Conservation (phyloP, 352 stramenopile genomes). For the Aphanomyces euteiches region DNA sequence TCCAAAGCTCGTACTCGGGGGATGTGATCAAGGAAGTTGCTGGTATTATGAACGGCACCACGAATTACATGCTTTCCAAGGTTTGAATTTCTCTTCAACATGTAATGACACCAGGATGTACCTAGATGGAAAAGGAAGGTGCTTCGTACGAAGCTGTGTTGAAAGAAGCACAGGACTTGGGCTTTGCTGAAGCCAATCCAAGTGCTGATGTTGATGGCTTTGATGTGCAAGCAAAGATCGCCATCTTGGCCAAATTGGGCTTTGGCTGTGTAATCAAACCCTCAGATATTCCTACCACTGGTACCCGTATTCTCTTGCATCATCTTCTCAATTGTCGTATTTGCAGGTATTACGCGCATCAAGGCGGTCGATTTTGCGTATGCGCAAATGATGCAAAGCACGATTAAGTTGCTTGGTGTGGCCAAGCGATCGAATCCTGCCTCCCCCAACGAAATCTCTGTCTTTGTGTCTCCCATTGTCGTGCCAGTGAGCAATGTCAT, state of each 20-base stretch:
- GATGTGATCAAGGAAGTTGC: conserved; percentile 91
- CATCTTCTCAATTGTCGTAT: not conserved
- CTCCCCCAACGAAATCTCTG: conserved; percentile 74
- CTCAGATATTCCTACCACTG: conserved; percentile 85
- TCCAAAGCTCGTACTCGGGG: conserved; percentile 90
- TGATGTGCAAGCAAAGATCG: conserved; percentile 96
- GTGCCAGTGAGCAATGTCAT: conserved; percentile 88
- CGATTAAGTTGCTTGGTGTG: conserved; percentile 94
- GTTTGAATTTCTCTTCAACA: conserved; percentile 18
- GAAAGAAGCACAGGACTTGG: conserved; percentile 90
- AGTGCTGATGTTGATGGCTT: conserved; percentile 95
- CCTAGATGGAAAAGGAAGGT: conserved; percentile 89
- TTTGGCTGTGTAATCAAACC: conserved; percentile 89
- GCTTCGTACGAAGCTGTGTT: conserved; percentile 90
- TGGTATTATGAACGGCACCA: conserved; percentile 97
- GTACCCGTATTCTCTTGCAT: not conserved
- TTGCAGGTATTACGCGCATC: conserved; percentile 86
- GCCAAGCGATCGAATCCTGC: conserved; percentile 69
- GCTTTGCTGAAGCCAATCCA: conserved; percentile 93
- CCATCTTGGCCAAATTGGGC: conserved; percentile 91
- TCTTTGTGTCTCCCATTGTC: conserved; percentile 93
- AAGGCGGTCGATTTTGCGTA: conserved; percentile 93
- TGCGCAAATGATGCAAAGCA: conserved; percentile 93
- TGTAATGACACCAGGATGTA: not conserved
- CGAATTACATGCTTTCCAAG: conserved; percentile 98